Percentiles rank a stretch among this genome's conserved stretches.
Conservation (phyloP, 768 basidiomycete genomes). For the Strobilomyces echinocephalus region DNA sequence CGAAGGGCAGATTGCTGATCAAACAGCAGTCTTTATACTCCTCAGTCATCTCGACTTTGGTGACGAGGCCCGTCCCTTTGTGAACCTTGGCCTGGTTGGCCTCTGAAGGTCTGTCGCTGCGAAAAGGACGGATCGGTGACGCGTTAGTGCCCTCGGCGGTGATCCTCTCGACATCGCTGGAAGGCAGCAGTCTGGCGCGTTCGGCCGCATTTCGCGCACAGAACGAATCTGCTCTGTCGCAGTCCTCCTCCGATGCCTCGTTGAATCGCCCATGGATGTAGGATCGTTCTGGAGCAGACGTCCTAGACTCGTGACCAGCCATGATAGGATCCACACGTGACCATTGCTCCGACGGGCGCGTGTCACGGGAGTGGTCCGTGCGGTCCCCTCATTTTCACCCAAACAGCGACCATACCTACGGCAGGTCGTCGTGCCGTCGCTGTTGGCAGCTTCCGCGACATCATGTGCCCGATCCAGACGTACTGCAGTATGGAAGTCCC, state of each 20-base stretch:
- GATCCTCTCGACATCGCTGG: constrained; percentile 50
- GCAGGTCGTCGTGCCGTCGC: too few species aligned
- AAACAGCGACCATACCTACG: too few species aligned
- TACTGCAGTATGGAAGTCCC: too few species aligned
- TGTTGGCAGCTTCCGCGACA: too few species aligned
- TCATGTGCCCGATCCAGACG: too few species aligned
- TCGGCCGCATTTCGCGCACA: constrained; percentile 39
- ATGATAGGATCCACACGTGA: too few species aligned
- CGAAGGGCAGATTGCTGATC: constrained; percentile 55
- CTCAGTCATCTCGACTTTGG: constrained; percentile 38
- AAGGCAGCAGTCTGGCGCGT: constrained; percentile 45
- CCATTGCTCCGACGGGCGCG: too few species aligned
- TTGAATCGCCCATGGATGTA: constrained; percentile 45
- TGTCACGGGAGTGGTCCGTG: too few species aligned
- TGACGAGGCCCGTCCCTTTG: constrained; percentile 20
- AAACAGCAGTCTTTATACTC: constrained; percentile 49
- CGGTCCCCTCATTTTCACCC: too few species aligned
- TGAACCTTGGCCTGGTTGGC: constrained; percentile 34
- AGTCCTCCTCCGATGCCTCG: constrained; percentile 58
- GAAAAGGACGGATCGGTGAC: constrained; percentile 8
- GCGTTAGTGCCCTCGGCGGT: constrained; percentile 38
- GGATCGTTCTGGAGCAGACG: constrained; percentile 51
- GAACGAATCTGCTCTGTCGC: constrained; percentile 45
- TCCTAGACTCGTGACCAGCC: constrained; percentile 33
- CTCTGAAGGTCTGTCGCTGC: constrained; percentile 34